Base-by-base conservation (phyloP, 1,284 basidiomycete species). In the Xerocomus amazonicus region DNA sequence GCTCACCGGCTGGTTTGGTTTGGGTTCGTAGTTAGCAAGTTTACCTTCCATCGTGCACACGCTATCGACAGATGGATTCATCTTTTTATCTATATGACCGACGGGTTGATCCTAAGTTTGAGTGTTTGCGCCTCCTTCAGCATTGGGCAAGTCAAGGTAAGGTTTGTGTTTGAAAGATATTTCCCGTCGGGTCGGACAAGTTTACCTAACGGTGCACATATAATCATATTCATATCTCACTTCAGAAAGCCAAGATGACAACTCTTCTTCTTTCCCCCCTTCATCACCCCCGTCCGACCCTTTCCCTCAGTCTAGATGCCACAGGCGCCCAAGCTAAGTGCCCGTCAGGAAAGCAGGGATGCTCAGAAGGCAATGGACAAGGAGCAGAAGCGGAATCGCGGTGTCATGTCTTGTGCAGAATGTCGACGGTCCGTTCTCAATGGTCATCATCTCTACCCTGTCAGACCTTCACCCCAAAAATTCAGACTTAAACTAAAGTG, bases 401-500 rank as follows among this genome's bases (percentile, higher is more conserved):
- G 83, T 32, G 80, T 81, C 26, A 76, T 86, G 55, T 84, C 83
- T 6, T 86, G 84, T 61, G 84, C 84, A 12, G 85, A 87, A 64
- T 87, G 84, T 64, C 70, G 84, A 62, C 72, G 84, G 83, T 84
- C 53, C 42, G 76, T 63, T 34, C 48, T 31, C 35, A 26, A 14
- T 35, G 14, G 19, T 32, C 39, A n/a, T 34, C 41, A 3, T 27
- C 7, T 28, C 12, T 9, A 7, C 9, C 19, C 43, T 34, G 8
- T 39, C 39, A n/a, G 38, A 34, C 47, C 9, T n/a, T 52, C 19
- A 9, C 16, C 6, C 10, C n/a, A 32, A 10, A 7, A 23, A 27
- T 26, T 7, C 55, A 84, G 83, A n/a, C 70, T 88, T 43, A 87
- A 88, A 63, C 68, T 88, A 43, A 88, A 87, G 66, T 88, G 86